Evolutionary conservation across 2,329 filamentous ascomycete genomes (phyloP).

Genomic region (Pseudogymnoascus sp.): DNA sequence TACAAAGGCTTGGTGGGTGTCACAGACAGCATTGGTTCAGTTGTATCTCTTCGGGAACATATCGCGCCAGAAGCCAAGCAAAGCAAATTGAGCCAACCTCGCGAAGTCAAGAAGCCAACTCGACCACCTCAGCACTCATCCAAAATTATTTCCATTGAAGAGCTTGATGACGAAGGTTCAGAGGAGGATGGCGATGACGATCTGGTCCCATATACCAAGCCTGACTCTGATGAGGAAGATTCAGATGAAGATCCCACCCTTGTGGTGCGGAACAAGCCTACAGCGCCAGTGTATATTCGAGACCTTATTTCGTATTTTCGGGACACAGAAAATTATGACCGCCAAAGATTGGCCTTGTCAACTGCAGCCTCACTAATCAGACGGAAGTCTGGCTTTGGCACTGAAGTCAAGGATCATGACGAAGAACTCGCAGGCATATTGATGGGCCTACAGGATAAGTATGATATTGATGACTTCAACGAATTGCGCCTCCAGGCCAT

Average conservation of each 20-base stretch:
- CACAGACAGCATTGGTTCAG: slow-evolving; percentile 54
- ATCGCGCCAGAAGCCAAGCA: slow-evolving; percentile 16
- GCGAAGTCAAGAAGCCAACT: slow-evolving; percentile 27
- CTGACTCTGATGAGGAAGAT: slow-evolving; percentile 81
- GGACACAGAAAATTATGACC: slow-evolving; percentile 77
- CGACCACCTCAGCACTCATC: slow-evolving; percentile 18
- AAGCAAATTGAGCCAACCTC: slow-evolving; percentile 10
- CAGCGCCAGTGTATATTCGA: slow-evolving; percentile 81
- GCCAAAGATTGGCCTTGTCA: slow-evolving; percentile 69
- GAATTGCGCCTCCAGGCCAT: slow-evolving; percentile 71
- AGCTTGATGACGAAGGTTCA: slow-evolving; percentile 51
- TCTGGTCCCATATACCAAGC: slow-evolving; percentile 72
- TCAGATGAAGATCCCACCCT: slow-evolving; percentile 89
- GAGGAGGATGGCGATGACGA: slow-evolving; percentile 35
- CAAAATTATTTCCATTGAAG: slow-evolving; percentile 51
- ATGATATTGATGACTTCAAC: slow-evolving; percentile 70
- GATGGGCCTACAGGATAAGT: slow-evolving; percentile 77
- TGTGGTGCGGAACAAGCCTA: slow-evolving; percentile 73
- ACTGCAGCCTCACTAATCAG: slow-evolving; percentile 76
- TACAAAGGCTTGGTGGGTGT: slow-evolving; percentile 61
- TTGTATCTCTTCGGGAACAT: slow-evolving; percentile 40
- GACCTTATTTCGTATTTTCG: slow-evolving; percentile 73
- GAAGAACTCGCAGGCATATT: slow-evolving; percentile 73
- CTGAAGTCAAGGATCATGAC: slow-evolving; percentile 76
- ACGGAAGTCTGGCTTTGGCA: slow-evolving; percentile 80